phyloP scores from a whole-genome alignment of 2,329 filamentous ascomycete species.

The Akanthomyces muscarius region DNA sequence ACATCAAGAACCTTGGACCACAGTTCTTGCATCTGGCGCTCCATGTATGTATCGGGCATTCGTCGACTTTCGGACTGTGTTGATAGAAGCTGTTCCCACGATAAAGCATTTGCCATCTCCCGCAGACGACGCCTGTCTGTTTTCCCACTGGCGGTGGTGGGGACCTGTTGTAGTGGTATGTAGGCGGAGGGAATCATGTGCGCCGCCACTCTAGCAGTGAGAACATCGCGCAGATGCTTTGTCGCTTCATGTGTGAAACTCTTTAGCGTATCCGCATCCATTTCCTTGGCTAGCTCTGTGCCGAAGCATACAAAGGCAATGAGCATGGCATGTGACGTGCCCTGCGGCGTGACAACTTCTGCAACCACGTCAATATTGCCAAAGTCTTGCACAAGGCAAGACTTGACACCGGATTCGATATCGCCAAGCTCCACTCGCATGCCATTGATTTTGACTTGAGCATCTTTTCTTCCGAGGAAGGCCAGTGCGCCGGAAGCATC shows the following conservation, averaged over 20 bases:
- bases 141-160: conserved; percentile 1
- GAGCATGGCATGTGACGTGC: background rate
- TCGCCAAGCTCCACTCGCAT: conserved; percentile 49
- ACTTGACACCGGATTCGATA: conserved; percentile 21
- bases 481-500: conserved; percentile 37
- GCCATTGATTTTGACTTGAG: conserved; percentile 57
- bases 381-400: background rate
- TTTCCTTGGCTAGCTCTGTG: background rate
- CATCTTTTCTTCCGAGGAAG: conserved; percentile 53
- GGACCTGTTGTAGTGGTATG: background rate
- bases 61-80: background rate
- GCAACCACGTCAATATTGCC: background rate
- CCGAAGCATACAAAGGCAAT: conserved; percentile 1
- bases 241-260: background rate
- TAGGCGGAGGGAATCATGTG: conserved; percentile 5
- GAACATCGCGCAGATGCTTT: background rate
- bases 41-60: background rate
- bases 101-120: background rate
- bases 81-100: background rate
- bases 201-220: background rate
- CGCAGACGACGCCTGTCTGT: background rate
- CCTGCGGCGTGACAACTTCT: background rate
- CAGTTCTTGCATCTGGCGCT: background rate
- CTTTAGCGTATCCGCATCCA: background rate
- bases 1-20: conserved; percentile 15